These are phyloP conservation scores for Termitomyces eurrhizus DNA, from an alignment of 768 basidiomycete genomes.

Conservation along the genomic window DNA sequence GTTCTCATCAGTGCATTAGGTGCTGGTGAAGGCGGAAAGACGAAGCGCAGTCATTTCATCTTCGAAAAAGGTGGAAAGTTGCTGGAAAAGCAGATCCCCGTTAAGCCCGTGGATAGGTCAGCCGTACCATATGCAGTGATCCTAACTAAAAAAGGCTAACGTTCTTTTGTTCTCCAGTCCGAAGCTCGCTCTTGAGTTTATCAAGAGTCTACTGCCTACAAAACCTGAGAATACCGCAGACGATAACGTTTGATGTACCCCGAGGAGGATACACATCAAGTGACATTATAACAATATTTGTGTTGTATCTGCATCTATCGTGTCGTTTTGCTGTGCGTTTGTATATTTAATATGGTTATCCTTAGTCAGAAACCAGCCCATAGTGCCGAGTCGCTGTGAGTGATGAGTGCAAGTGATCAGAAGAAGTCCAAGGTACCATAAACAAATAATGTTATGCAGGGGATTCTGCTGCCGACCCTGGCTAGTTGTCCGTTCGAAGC, in stretches of 20 bases:
- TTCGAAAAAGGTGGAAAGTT: constrained; percentile 91
- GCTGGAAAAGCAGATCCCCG: constrained; percentile 78
- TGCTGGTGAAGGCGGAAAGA: constrained; percentile 73
- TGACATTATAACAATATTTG: background rate
- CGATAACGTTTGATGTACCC: background rate
- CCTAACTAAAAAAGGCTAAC: background rate
- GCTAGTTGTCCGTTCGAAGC: background rate
- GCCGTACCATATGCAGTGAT: constrained; percentile 9
- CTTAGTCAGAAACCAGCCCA: background rate
- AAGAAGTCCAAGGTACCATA: background rate
- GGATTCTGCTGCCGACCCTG: no score
- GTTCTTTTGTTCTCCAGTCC: constrained; percentile 37
- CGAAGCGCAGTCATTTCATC: constrained; percentile 90
- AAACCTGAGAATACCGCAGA: constrained; percentile 1
- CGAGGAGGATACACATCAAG: background rate
- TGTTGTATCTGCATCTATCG: constrained; percentile 6
- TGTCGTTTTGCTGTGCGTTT: constrained; percentile 7
- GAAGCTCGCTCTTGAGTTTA: constrained; percentile 57
- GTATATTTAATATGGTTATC: constrained; percentile 8
- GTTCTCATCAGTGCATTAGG: constrained; percentile 78
- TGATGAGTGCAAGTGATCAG: background rate
- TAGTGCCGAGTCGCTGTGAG: background rate
- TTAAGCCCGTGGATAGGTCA: constrained; percentile 84
- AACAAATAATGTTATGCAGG: background rate
- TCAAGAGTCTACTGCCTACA: constrained; percentile 41